These are phyloP conservation scores for Medicago truncatula DNA, from an alignment of 306 rosid genomes.

Conservation along the genomic window DNA sequence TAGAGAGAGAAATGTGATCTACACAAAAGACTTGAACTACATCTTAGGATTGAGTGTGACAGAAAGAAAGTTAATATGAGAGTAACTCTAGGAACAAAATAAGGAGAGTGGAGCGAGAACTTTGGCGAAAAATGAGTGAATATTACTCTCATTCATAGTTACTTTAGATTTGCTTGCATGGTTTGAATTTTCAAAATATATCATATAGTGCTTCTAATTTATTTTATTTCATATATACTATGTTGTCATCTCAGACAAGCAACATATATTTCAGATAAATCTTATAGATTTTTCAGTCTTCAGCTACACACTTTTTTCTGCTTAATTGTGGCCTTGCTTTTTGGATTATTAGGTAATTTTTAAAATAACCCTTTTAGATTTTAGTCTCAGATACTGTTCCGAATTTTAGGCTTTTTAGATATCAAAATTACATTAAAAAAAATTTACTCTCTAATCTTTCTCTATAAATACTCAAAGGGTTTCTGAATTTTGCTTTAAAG, in stretches of 20 bases:
- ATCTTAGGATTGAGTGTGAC: constrained; percentile 34
- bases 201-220: not conserved
- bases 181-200: constrained; percentile 48
- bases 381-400: not conserved
- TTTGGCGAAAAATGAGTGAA: constrained; percentile 52
- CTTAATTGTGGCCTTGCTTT: constrained; percentile 46
- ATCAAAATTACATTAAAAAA: constrained; percentile 1
- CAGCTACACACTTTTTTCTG: constrained; percentile 17
- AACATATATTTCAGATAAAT: constrained; percentile 55
- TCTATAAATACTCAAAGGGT: not conserved
- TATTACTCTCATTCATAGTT: constrained; percentile 39
- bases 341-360: constrained; percentile 49
- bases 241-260: constrained; percentile 55
- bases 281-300: constrained; percentile 48
- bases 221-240: not conserved
- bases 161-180: constrained; percentile 70
- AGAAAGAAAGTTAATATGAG: constrained; percentile 55
- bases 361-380: constrained; percentile 12
- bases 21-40: constrained; percentile 4
- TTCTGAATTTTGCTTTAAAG: constrained; percentile 43
- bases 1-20: constrained; percentile 53
- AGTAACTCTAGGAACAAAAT: constrained; percentile 63
- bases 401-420: constrained; percentile 28
- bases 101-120: constrained; percentile 74
- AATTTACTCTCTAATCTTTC: not conserved